phyloP scores from a whole-genome alignment of 2,329 filamentous ascomycete genomes.

The Penicillium brasilianum region DNA sequence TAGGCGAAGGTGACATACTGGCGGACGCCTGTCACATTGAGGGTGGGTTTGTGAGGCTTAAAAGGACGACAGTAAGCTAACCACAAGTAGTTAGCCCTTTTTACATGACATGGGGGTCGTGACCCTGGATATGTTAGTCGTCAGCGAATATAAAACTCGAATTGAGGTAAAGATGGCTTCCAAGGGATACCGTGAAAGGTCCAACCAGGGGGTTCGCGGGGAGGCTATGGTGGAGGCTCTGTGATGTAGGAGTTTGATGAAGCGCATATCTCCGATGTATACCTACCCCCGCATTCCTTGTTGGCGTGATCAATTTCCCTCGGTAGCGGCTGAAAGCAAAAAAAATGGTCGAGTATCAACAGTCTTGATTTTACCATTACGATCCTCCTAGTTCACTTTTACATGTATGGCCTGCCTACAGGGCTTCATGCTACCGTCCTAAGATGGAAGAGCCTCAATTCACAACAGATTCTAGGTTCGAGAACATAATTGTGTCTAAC shows the following conservation, averaged over 20 bases:
- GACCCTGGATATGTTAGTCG: too few species aligned
- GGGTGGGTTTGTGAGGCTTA: not conserved
- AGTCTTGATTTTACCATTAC: not conserved
- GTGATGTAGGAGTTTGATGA: too few species aligned
- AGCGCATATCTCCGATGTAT: not conserved
- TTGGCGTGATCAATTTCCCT: too few species aligned
- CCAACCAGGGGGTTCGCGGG: too few species aligned
- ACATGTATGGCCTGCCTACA: not conserved
- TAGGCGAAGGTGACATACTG: not conserved
- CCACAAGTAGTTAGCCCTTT: not conserved
- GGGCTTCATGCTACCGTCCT: not conserved
- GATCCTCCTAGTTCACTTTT: too few species aligned
- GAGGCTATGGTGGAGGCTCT: not conserved
- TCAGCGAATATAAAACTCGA: too few species aligned
- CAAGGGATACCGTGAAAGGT: too few species aligned
- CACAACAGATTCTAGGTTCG: not conserved
- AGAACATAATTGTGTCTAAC: slow-evolving; percentile 3
- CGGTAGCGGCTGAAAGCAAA: not conserved
- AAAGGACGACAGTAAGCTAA: not conserved
- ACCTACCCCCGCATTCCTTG: not conserved
- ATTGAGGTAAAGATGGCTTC: too few species aligned
- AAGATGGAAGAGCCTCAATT: not conserved
- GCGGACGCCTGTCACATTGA: not conserved
- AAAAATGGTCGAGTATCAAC: not conserved
- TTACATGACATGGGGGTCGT: not conserved